Base-by-base conservation (phyloP, 345 rosid species). In the Populus nigra region DNA sequence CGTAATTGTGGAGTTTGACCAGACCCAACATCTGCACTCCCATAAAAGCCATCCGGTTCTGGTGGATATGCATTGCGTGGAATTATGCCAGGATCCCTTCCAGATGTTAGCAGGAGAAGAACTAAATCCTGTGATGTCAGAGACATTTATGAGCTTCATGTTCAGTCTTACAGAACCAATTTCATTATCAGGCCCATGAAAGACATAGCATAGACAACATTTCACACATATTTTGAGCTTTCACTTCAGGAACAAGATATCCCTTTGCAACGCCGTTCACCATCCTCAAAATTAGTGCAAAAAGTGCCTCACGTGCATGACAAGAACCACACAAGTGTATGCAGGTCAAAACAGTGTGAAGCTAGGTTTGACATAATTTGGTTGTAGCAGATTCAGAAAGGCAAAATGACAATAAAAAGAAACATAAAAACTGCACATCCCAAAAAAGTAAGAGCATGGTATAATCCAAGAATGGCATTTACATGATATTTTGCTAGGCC, bases 51-150 rank as follows among this genome's bases (percentile, higher is more conserved):
- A 61, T 82, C 85, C 22, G 85, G 85, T 75, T 82, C 85, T 75
- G 85, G 85, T 59, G 85, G 85, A 45, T 78, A 82, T 17, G 77
- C 77, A 78, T 75, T 82, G 47, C 82, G 85, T 31, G 85, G 85
- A 78, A 82, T 78, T 36, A 82, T 82, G 55, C 82, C 85, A 71
- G 85, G 85, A 66, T 82, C 85, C 76, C 85, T 78, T 71, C 85
- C 85, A 72, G 85, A 82, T 35, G 85, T 78, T 75, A 82, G 68
- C 76, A 82, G 73, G 71, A 82, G 85, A 70, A 82, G 82, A 71
- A 47, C 59, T 72, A 82, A 82, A 75, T 65, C 85, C 85, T 82
- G 79, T 39, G 68, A 68, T 57, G 72, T 49, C 20, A 43, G 33
- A 68, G 5, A 75, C 22, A 49, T 53, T 72, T 62, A 41, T 71